Base-by-base conservation (phyloP, 2,329 filamentous ascomycete genomes). In the Metarhizium anisopliae region DNA sequence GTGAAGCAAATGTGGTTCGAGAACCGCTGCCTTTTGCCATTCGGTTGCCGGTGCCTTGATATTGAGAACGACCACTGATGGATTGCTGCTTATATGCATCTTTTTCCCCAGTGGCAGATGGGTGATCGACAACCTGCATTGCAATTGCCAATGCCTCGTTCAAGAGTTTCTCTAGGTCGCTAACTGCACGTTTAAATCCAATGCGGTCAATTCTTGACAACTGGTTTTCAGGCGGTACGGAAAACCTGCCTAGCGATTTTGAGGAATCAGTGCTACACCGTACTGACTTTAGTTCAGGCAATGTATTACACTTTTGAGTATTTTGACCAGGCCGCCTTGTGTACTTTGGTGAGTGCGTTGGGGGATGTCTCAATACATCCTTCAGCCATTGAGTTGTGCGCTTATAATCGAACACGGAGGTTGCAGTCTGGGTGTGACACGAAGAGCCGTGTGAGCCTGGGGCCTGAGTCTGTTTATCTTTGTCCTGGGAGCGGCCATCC, bases 111-210 rank as follows among this genome's bases (percentile, higher is more conserved):
- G 52, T 13, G n/a, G 54, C 56, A 40, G 68, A 64, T 16, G 70
- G 66, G 11, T 59, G 63, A 36, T 72, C 69, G 4, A 72, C 67
- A 11, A 68, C 71, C 52, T 74, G 68, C 18, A 72, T 68, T 11
- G 75, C 76, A 47, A 79, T 63, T 2, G 68, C 64, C 8, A 79
- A 60, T 11, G 76, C 75, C 62, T 80, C 76, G 36, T 67, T 71
- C 6, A 80, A 61, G 18, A 80, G 70, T 29, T 71, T 67, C 57
- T 80, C 76, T 30, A 80, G 65, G 56, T 78, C 72, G 40, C 65
- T 66, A 40, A 77, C 66, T 2, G 72, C 69, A 6, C 62, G 67
- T 47, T 68, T 69, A 58, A 77, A 73, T 7, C 58, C 55, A 29
- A 59, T 36, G 2, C 62, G 61, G 43, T 70, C 66, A 36, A 68